Evolutionary conservation across 106 monocot species (phyloP).

Genomic region (Cymbidium sinense): DNA sequence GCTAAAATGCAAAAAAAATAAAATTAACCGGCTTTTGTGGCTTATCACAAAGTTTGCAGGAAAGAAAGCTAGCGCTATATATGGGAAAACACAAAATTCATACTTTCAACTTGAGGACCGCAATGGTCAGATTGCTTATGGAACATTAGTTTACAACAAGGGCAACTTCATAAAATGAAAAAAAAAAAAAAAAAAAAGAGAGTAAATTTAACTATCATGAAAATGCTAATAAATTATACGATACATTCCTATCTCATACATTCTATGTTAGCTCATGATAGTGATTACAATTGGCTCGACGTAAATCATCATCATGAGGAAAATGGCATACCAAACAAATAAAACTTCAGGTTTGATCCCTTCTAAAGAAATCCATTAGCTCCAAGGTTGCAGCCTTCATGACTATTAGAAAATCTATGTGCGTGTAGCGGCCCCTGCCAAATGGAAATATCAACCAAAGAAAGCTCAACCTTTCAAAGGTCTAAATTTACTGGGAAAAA

Average conservation of each 20-base stretch:
- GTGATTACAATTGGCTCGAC: too few relatives aligned
- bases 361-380: constrained; percentile 54
- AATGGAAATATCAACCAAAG: not conserved
- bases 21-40: too few relatives aligned
- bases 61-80: not conserved
- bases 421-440: constrained; percentile 73
- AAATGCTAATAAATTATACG: too few relatives aligned
- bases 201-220: too few relatives aligned
- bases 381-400: constrained; percentile 86
- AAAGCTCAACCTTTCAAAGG: not conserved
- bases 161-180: too few relatives aligned
- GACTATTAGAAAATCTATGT: constrained; percentile 69
- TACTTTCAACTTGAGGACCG: not conserved
- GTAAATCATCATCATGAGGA: too few relatives aligned
- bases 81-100: not conserved
- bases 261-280: too few relatives aligned
- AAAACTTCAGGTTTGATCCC: constrained; percentile 14
- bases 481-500: not conserved
- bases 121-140: not conserved
- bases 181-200: too few relatives aligned
- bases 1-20: too few relatives aligned
- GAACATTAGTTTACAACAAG: not conserved
- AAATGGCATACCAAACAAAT: not conserved
- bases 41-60: not conserved
- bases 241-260: too few relatives aligned